Conservation (phyloP, 2,329 filamentous ascomycete genomes). For the Cladosporium velox region DNA sequence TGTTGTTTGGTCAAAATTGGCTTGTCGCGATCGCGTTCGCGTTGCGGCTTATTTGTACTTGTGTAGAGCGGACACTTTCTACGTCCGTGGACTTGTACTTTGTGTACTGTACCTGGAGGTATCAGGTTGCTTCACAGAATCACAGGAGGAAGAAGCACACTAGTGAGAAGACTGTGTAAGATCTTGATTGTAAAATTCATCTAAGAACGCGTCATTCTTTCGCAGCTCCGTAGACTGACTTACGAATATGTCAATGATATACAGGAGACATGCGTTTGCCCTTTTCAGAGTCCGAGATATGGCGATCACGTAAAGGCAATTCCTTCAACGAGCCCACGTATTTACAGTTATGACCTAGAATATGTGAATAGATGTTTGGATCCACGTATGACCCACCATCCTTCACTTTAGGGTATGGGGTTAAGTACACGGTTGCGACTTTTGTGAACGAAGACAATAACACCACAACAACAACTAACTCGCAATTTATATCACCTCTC, state of each 20-base stretch:
- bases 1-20: neutral
- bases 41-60: neutral
- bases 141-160: neutral
- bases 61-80: neutral
- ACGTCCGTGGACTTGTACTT: neutral
- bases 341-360: neutral
- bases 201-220: neutral
- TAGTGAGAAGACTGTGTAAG: neutral
- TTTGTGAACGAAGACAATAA: neutral
- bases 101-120: neutral
- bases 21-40: neutral
- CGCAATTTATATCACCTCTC: neutral
- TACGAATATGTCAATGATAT: neutral
- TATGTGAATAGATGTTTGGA: neutral
- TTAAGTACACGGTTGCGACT: neutral
- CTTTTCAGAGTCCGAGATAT: neutral
- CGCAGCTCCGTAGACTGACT: neutral
- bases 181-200: neutral
- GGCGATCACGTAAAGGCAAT: neutral
- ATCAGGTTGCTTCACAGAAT: neutral
- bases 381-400: neutral
- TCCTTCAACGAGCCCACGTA: neutral
- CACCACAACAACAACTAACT: neutral
- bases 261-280: neutral
- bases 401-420: neutral